A percentile compares a stretch with the other conserved stretches of the same genome.
These are phyloP conservation scores for Dryadomyces quercus-mongolicae DNA, from an alignment of 2,329 filamentous ascomycete genomes.

Conservation along the genomic window DNA sequence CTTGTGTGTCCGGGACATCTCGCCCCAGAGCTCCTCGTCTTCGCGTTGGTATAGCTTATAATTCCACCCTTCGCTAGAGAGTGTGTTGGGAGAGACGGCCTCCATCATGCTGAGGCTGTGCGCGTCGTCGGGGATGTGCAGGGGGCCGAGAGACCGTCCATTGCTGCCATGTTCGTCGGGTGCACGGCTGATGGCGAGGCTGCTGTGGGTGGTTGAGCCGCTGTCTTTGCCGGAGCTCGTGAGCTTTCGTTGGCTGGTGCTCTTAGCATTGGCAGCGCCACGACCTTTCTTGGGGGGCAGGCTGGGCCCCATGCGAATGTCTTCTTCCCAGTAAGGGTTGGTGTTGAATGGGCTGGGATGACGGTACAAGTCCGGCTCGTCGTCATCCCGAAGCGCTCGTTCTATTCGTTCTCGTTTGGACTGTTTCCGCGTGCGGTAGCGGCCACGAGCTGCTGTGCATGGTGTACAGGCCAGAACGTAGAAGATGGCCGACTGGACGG, in stretches of 20 bases:
- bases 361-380: slow-evolving; percentile 62
- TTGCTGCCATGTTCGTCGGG: not conserved
- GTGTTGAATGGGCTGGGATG: slow-evolving; percentile 77
- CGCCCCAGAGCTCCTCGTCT: slow-evolving; percentile 79
- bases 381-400: slow-evolving; percentile 50
- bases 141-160: slow-evolving; percentile 22
- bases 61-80: slow-evolving; percentile 54
- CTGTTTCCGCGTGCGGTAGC: slow-evolving; percentile 57
- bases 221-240: slow-evolving; percentile 47
- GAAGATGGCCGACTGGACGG: slow-evolving; percentile 65
- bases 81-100: slow-evolving; percentile 19
- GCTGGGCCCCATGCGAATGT: slow-evolving; percentile 71
- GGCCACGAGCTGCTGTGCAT: slow-evolving; percentile 60
- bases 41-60: slow-evolving; percentile 70
- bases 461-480: slow-evolving; percentile 68
- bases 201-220: slow-evolving; percentile 25
- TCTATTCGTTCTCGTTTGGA: slow-evolving; percentile 56
- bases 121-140: slow-evolving; percentile 34
- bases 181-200: slow-evolving; percentile 20
- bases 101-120: slow-evolving; percentile 25
- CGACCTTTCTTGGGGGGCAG: slow-evolving; percentile 47
- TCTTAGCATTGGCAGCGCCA: slow-evolving; percentile 34
- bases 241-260: slow-evolving; percentile 46
- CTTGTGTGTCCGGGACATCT: slow-evolving; percentile 40
- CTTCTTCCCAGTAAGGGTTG: slow-evolving; percentile 80